These are phyloP conservation scores for Polychytrium aggregatum DNA, from an alignment of 192 early-diverging fungal species.

Conservation along the genomic window DNA sequence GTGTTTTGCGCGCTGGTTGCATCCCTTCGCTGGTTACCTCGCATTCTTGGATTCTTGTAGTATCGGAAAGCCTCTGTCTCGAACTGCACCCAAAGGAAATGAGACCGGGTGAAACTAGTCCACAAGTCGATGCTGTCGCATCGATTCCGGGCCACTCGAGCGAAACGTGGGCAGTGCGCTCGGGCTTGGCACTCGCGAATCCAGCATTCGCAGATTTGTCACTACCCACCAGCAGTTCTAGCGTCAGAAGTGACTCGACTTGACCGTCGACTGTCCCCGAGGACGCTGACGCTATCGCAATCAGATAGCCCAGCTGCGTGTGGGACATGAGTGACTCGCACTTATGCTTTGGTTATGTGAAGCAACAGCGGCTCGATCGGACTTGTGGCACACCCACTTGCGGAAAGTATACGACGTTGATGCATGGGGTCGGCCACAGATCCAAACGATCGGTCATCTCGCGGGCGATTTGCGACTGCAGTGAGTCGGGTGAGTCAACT, in stretches of 20 bases:
- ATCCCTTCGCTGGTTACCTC: conserved; percentile 18
- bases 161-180: no score
- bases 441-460: no score
- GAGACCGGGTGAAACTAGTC: not conserved
- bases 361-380: no score
- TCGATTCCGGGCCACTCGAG: not conserved
- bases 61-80: conserved; percentile 50
- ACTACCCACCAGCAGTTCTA: conserved; percentile 30
- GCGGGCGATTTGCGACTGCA: no score
- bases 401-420: no score
- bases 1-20: not conserved
- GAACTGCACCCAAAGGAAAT: conserved; percentile 36
- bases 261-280: no score
- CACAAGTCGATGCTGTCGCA: not conserved
- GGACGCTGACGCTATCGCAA: conserved; percentile 53
- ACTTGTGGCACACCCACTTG: no score
- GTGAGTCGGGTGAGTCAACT: no score
- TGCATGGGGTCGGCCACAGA: no score
- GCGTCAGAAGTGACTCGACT: no score
- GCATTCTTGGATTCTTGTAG: conserved; percentile 54
- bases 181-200: conserved; percentile 37
- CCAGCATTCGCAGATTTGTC: conserved; percentile 36
- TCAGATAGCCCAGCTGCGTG: conserved; percentile 66
- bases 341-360: no score
- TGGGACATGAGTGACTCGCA: conserved; percentile 80